Percentiles rank a stretch among this genome's conserved stretches.
Conservation (phyloP, 1,139 yeast species). For the Yamadazyma siamensis region DNA sequence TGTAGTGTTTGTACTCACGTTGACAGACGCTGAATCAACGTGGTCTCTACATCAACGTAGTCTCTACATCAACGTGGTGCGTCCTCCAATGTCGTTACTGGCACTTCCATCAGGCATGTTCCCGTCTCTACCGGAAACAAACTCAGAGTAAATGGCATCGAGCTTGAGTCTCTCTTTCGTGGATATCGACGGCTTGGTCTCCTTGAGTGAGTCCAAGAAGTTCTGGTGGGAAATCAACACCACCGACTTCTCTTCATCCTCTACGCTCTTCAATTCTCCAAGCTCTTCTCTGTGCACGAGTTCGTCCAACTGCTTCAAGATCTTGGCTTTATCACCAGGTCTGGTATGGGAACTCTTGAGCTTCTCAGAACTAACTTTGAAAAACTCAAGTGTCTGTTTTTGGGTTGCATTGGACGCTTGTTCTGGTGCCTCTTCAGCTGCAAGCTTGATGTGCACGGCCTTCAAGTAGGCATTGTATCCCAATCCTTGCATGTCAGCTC, state of each 20-base stretch:
- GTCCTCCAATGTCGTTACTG: slow-evolving; percentile 80
- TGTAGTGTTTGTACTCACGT: neutral
- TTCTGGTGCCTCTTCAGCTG: slow-evolving; percentile 31
- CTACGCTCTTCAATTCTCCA: slow-evolving; percentile 7
- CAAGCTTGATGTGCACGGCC: slow-evolving; percentile 79
- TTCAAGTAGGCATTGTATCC: slow-evolving; percentile 88
- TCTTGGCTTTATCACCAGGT: slow-evolving; percentile 43
- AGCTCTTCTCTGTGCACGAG: slow-evolving; percentile 19
- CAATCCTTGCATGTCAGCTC: slow-evolving; percentile 93
- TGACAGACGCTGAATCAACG: no score
- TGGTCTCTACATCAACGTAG: no score
- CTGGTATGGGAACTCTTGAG: slow-evolving; percentile 29
- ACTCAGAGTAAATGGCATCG: slow-evolving; percentile 62
- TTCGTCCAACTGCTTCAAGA: slow-evolving; percentile 47
- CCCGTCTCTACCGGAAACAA: slow-evolving; percentile 78
- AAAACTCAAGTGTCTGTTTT: slow-evolving; percentile 26
- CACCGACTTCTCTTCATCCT: slow-evolving; percentile 12
- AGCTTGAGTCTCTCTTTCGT: slow-evolving; percentile 64
- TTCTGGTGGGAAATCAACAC: slow-evolving; percentile 51
- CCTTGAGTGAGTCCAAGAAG: slow-evolving; percentile 60
- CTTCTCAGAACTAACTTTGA: slow-evolving; percentile 32
- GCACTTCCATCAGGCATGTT: slow-evolving; percentile 86
- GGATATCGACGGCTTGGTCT: slow-evolving; percentile 87
- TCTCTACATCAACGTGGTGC: slow-evolving; percentile 66
- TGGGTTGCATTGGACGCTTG: slow-evolving; percentile 13